Evolutionary conservation across 768 basidiomycete genomes (phyloP), one percentile per base, ranked within the genome.

Genomic region (Rhodotorula paludigena): DNA sequence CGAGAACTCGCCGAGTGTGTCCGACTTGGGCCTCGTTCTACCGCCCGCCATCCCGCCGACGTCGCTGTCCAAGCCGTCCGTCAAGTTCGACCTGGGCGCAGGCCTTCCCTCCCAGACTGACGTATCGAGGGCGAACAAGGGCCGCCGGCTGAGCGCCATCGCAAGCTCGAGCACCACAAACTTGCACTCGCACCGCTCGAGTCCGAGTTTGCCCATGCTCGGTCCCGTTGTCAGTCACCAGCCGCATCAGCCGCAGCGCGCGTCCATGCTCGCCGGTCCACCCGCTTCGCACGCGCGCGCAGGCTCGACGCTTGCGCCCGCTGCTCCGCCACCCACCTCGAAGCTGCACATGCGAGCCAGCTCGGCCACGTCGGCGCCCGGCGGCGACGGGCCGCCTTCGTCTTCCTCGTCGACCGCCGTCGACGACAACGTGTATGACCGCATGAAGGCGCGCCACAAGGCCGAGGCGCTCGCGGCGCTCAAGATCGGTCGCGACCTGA

Each of bases 361-460:
- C 41, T 45, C 61, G 30, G 63, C 62, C 33, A 30, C 62, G 15
- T 59, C 62, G 10, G 30, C 33, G 30, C 25, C 59, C 51, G 21
- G 51, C 58, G 18, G 6, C 11, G 36, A 10, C 45, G n/a, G n/a
- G n/a, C n/a, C 47, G 9, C 28, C 47, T 25, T 12, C 35, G 21
- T 11, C 53, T 0, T 16, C 35, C 33, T 54, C 53, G 23, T 32
- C 32, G 7, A 30, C 18, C 2, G 52, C 32, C 0, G 33, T 16
- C 9, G n/a, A 54, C 0, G 49, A 56, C 28, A 25, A 16, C 38
- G 57, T 64, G 9, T 54, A 54, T 52, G 71, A 68, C 33, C 59
- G 71, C 18, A 65, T 72, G 66, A 72, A 68, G 59, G 63, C 66
- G 15, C 71, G 71, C 3, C 71, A 72, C 60, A 41, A 52, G 28